A percentile compares a stretch with the other conserved stretches of the same genome.
These are phyloP conservation scores for Aureobasidium sp. DNA, from an alignment of 2,329 filamentous ascomycete genomes.

Conservation along the genomic window DNA sequence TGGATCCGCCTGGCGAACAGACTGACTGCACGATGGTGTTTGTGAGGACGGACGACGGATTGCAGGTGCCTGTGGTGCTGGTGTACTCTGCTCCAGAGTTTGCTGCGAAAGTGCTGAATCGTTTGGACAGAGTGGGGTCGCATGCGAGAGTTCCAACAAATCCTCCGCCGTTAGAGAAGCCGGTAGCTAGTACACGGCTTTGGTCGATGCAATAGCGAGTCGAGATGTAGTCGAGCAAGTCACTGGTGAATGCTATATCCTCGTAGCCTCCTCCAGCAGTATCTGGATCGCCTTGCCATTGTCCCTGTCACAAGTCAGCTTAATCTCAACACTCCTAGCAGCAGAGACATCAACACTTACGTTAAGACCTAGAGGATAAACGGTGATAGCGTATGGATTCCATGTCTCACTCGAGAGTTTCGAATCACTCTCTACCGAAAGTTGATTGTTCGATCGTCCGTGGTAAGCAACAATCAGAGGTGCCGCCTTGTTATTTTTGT, in stretches of 20 bases:
- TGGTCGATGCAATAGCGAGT: slow-evolving; percentile 36
- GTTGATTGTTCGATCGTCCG: slow-evolving; percentile 31
- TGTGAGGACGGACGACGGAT: slow-evolving; percentile 18
- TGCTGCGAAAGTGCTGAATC: slow-evolving; percentile 41
- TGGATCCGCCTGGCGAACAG: slow-evolving; percentile 18
- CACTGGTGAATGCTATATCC: slow-evolving; percentile 35
- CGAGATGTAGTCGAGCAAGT: slow-evolving; percentile 31
- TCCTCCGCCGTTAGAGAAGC: slow-evolving; percentile 48
- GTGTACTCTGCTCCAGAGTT: slow-evolving; percentile 39
- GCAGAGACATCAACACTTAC: slow-evolving; percentile 25
- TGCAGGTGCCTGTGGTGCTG: slow-evolving; percentile 15
- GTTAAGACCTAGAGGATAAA: slow-evolving; percentile 39
- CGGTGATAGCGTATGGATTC: slow-evolving; percentile 36
- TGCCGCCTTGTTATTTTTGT: slow-evolving; percentile 28
- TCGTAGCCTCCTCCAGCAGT: slow-evolving; percentile 26
- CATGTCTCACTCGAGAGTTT: slow-evolving; percentile 38
- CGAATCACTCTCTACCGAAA: slow-evolving; percentile 34
- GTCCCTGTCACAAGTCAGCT: slow-evolving; percentile 26
- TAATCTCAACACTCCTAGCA: slow-evolving; percentile 31
- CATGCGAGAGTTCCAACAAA: slow-evolving; percentile 41
- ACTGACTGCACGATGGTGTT: slow-evolving; percentile 17
- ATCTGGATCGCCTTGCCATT: slow-evolving; percentile 36
- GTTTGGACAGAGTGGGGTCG: slow-evolving; percentile 30
- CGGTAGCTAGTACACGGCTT: slow-evolving; percentile 35
- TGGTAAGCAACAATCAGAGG: slow-evolving; percentile 43